Evolutionary conservation across 2,329 filamentous ascomycete genomes (phyloP), one percentile per base, ranked within the genome.

Genomic region (Raffaelea albimanens): DNA sequence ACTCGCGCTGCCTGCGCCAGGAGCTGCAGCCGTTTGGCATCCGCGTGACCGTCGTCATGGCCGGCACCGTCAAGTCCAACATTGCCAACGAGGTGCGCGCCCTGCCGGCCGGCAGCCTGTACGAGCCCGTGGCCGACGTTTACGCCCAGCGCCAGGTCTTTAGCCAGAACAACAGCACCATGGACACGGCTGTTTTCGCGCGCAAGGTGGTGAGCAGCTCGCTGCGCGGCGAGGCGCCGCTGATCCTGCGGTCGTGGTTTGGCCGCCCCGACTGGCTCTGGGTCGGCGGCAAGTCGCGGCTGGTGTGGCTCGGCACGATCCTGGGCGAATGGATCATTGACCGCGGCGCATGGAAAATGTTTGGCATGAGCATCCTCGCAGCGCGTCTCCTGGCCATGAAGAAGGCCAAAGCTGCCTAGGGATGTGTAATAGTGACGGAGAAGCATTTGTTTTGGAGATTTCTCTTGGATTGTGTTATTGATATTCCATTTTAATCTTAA

Each of bases 1-100:
- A 76, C 62, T 75, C 72, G 41, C 73, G 74, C 49, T 70, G 67
- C 0, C 62, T 79, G 25, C 72, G 76, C 21, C 60, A 73, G 44
- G 76, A 80, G 54, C 64, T 80, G 38, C 64, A 66, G 40, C 75
- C 74, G 1, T 72, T 77, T 41, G 66, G 67, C 54, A 74, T 79
- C 10, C 70, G 75, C 52, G 75, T 79, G 59, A 77, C 77, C 68
- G 68, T 76, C 18, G 70, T 70, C 56, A 69, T 77, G 63, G 71
- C 73, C 0, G 75, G 75, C 21, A 75, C 73, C 2, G 72, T 78
- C 13, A 61, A 62, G 39, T 73, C 70, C 55, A 71, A 75, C 59
- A 75, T 73, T 45, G 69, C 70, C 5, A 62, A 59, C 53, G 65
- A 67, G 38, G 56, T 57, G 1, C 66, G 69, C 48, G 49, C 52